Evolutionary conservation across 23 red algal species (phyloP), one percentile per base, ranked within the genome.

Genomic region (Gracilaria gracilis): DNA sequence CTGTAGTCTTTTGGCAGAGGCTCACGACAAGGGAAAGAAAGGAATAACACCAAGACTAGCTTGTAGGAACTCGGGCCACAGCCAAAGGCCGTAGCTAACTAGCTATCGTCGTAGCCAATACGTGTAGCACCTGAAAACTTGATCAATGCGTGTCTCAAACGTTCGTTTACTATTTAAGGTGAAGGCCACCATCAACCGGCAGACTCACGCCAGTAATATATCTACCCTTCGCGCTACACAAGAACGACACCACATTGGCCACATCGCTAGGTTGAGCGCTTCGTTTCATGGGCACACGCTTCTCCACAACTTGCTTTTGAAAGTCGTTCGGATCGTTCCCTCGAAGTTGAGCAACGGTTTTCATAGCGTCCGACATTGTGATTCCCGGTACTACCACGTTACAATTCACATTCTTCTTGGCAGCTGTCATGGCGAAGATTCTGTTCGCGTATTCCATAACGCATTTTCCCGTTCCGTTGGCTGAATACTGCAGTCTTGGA

Each of bases 161-260:
- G n/a, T n/a, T n/a, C n/a, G n/a, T n/a, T n/a, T n/a, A n/a, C n/a
- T 46, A 46, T 46, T 11, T 46, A 11, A 77, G 11, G 15, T 40
- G 72, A n/a, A 46, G 72, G 7, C 34, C 72, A 8, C 72, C 72
- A 25, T 46, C 72, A 20, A 77, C 36, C 23, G 72, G 72, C 35
- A 77, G 25, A 21, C 24, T 23, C 42, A 77, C 72, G 35, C 67
- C 67, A 3, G 67, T 74, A 19, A 74, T 32, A 32, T 74, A 28
- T 21, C 67, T 74, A 3, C 67, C 67, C 67, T 23, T 25, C 4
- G 42, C 35, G 25, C 72, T 77, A 31, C 72, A 40, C 50, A 46
- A 13, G 25, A 40, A 46, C 42, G 72, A 32, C 46, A 77, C 72
- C 37, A 74, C 67, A 23, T 3, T 20, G 67, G 17, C 67, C 16